These are phyloP conservation scores for Sarocladium kiliense DNA, from an alignment of 2,329 filamentous ascomycete species.

Conservation along the genomic window DNA sequence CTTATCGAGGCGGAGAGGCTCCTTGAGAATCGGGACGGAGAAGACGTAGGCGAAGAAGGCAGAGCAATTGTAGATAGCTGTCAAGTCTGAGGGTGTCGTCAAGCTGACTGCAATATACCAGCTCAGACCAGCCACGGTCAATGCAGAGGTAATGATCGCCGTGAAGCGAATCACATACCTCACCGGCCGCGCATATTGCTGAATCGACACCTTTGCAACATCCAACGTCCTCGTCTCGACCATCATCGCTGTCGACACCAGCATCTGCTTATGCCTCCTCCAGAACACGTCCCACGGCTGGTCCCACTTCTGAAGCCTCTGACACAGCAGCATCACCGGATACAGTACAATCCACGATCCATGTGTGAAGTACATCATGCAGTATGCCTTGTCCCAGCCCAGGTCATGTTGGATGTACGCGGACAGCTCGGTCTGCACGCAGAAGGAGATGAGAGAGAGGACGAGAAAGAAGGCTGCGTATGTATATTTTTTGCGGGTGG, in stretches of 20 bases:
- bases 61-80: slow-evolving; percentile 98
- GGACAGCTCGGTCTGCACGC: slow-evolving; percentile 91
- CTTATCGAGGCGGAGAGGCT: slow-evolving; percentile 80
- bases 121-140: slow-evolving; percentile 85
- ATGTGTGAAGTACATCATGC: slow-evolving; percentile 98
- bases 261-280: slow-evolving; percentile 52
- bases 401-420: slow-evolving; percentile 90
- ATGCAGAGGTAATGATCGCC: slow-evolving; percentile 72
- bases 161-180: slow-evolving; percentile 77
- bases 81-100: slow-evolving; percentile 89
- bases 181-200: slow-evolving; percentile 34
- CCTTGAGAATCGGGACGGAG: slow-evolving; percentile 81
- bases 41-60: slow-evolving; percentile 99
- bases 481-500: slow-evolving; percentile 75
- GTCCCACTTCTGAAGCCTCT: slow-evolving; percentile 73
- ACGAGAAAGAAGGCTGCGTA: slow-evolving; percentile 81
- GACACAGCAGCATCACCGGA: slow-evolving; percentile 74
- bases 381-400: slow-evolving; percentile 97
- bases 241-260: slow-evolving; percentile 65
- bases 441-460: slow-evolving; percentile 81
- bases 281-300: slow-evolving; percentile 83
- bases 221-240: slow-evolving; percentile 74
- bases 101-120: slow-evolving; percentile 96
- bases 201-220: slow-evolving; percentile 40
- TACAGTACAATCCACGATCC: slow-evolving; percentile 89